Base-by-base conservation (phyloP, 495 filamentous ascomycete species). In the Lepraria neglecta region DNA sequence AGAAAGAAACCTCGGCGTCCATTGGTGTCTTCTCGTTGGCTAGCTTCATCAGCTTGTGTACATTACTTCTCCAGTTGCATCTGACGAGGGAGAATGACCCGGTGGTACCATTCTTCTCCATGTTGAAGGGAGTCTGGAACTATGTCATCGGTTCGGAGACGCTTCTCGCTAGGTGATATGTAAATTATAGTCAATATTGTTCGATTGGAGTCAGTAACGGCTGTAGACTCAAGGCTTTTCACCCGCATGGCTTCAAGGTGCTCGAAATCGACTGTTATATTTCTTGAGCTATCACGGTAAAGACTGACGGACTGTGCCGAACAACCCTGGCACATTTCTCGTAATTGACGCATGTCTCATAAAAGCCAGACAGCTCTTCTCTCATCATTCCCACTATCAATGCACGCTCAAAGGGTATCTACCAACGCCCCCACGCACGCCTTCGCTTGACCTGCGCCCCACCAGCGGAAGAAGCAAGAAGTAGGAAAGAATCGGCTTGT, bases 1-100 rank as follows among this genome's bases (percentile, higher is more conserved):
- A 85, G 66, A 88, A 88, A 66, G 88, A 92, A 76, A 91, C 87
- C 6, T 82, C 84, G 58, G 85, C 87, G 21, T 89, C 87, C n/a
- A 80, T 90, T 56, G 80, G 82, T 43, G 84, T 90, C 55, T 88
- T 92, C 64, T 88, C 84, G 15, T 80, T 87, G 62, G 84, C 87
- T 11, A 87, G 84, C 70, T 90, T 88, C 71, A 77, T 89, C 66
- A 88, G 82, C 76, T 85, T 91, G 82, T 82, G 84, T 50, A 81
- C 81, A 6, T 74, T 92, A 15, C 76, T 91, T 12, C 70, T 86
- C 11, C 85, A 90, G 64, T 74, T 89, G 43, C 85, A 91, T 72
- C 71, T 84, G 38, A 84, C 83, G 40, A 79, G 84, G 27, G 78
- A 80, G 58, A 84, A 86, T 66, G 82, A 86, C 64, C 82, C 81